Conservation (phyloP, 176 grass and related monocot genomes). For the Hordeum vulgare region MorexV3_pseudomolecules_assembly NC_058518.1:379416597-379417096, state of each 20-base stretch:
- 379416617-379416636: slow-evolving; percentile 75
- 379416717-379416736: neutral
- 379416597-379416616: slow-evolving; percentile 64
- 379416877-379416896: neutral
- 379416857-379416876: neutral
- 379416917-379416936: neutral
- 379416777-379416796: neutral
- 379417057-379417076: neutral
- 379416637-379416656: slow-evolving; percentile 20
- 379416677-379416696: slow-evolving; percentile 15
- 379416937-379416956: neutral
- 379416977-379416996: neutral
- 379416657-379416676: slow-evolving; percentile 11
- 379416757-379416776: slow-evolving; percentile 3
- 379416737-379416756: neutral
- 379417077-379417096: neutral
- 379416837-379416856: neutral
- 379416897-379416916: neutral
- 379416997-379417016: neutral
- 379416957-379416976: neutral
- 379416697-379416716: slow-evolving; percentile 15
- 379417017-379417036: neutral
- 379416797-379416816: neutral
- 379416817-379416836: neutral
- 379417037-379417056: neutral